Conservation (phyloP, 768 basidiomycete species). For the Trametes meyenii region DNA sequence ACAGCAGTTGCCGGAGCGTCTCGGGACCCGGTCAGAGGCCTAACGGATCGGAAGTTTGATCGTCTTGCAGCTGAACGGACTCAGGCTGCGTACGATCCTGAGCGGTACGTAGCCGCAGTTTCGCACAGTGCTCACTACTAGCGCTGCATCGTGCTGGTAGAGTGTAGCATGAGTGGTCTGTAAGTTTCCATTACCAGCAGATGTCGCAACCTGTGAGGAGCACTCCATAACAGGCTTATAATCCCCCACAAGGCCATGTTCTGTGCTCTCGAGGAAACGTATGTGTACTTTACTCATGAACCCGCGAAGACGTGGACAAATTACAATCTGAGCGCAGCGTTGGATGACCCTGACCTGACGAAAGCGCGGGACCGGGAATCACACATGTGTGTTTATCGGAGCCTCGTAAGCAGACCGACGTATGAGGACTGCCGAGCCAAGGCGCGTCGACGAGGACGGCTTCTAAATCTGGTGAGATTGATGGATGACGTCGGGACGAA, state of each 20-base stretch:
- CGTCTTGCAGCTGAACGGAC: too few species aligned
- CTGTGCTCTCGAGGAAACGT: too few species aligned
- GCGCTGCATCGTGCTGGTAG: neutral
- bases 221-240: slow-evolving; percentile 5
- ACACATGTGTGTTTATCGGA: neutral
- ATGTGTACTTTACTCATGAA: too few species aligned
- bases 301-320: too few species aligned
- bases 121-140: neutral
- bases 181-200: neutral
- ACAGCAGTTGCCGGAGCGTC: neutral
- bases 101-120: too few species aligned
- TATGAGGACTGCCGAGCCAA: neutral
- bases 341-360: too few species aligned
- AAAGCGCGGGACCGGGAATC: too few species aligned
- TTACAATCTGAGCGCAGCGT: too few species aligned
- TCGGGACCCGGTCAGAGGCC: too few species aligned
- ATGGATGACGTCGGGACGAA: slow-evolving; percentile 14
- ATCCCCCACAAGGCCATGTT: neutral
- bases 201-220: slow-evolving; percentile 7
- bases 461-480: slow-evolving; percentile 10
- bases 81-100: too few species aligned
- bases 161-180: neutral
- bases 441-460: neutral
- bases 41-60: too few species aligned
- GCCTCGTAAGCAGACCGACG: neutral